phyloP scores from a whole-genome alignment of 331 rosid species.

The Stylosanthes scabra region DNA sequence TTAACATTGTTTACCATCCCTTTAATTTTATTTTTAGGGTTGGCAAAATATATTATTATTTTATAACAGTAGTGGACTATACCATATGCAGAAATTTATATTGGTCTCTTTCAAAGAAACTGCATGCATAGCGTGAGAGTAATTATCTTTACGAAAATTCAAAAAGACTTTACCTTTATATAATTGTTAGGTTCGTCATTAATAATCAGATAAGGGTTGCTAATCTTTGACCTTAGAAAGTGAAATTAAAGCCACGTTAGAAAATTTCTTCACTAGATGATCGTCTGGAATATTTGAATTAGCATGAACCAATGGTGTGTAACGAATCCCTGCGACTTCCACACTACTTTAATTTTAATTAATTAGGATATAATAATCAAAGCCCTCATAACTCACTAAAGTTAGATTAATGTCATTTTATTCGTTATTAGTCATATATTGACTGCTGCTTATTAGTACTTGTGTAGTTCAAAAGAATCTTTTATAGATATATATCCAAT shows the following conservation, averaged over 20 bases:
- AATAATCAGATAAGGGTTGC: background rate
- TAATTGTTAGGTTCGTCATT: background rate
- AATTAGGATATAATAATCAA: background rate
- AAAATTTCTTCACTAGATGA: background rate
- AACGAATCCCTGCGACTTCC: slow-evolving; percentile 22
- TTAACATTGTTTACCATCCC: background rate
- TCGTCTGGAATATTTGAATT: background rate
- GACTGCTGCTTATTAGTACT: too few relatives aligned
- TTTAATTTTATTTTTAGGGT: background rate
- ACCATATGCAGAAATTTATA: background rate
- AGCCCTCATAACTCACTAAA: background rate
- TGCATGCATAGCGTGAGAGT: slow-evolving; percentile 8
- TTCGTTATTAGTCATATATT: background rate
- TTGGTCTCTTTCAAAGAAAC: background rate
- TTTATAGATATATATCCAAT: background rate
- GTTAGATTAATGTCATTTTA: background rate
- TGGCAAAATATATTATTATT: background rate
- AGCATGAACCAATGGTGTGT: slow-evolving; percentile 4
- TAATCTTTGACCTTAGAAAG: slow-evolving; percentile 21
- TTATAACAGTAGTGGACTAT: background rate
- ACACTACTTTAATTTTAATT: background rate
- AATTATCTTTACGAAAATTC: slow-evolving; percentile 7
- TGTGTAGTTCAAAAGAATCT: background rate
- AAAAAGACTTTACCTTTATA: background rate
- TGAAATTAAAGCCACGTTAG: background rate